These are phyloP conservation scores for Aspergillus latus DNA, from an alignment of 2,329 filamentous ascomycete species.

Conservation along the genomic window DNA sequence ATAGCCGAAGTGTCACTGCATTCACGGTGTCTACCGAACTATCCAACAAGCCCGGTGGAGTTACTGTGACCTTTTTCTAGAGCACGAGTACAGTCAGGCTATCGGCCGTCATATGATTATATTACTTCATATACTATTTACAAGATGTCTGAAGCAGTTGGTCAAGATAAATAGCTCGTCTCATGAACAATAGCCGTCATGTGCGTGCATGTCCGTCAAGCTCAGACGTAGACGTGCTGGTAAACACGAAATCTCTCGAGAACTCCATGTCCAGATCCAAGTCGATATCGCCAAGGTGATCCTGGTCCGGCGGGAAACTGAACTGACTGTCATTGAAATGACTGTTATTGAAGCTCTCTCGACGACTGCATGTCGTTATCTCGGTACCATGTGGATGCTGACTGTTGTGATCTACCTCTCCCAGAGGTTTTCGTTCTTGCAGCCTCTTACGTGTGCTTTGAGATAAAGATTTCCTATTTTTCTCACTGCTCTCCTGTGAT, in stretches of 20 bases:
- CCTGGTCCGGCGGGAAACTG: constrained; percentile 16
- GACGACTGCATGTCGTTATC: constrained; percentile 15
- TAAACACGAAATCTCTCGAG: constrained; percentile 37
- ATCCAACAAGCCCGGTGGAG: neutral
- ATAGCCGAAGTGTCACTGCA: neutral
- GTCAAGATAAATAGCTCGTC: neutral
- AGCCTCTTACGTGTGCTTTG: constrained; percentile 8
- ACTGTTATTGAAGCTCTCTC: constrained; percentile 11
- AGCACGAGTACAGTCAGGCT: neutral
- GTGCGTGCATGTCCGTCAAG: constrained; percentile 18
- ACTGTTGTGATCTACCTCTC: constrained; percentile 29
- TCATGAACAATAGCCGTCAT: neutral
- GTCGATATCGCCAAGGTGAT: constrained; percentile 30
- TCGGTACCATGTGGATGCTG: constrained; percentile 24
- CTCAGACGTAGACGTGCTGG: constrained; percentile 32
- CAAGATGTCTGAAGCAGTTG: neutral
- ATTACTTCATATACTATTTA: neutral
- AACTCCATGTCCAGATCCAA: constrained; percentile 38
- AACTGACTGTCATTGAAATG: constrained; percentile 2
- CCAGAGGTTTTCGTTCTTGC: constrained; percentile 26
- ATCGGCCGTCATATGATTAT: neutral
- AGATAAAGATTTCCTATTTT: constrained; percentile 10
- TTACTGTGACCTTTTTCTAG: too few species aligned
- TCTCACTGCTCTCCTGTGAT: constrained; percentile 8
- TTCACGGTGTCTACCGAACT: neutral